Base-by-base conservation (phyloP, 2,329 filamentous ascomycete species). In the Diaporthe destruens region DNA sequence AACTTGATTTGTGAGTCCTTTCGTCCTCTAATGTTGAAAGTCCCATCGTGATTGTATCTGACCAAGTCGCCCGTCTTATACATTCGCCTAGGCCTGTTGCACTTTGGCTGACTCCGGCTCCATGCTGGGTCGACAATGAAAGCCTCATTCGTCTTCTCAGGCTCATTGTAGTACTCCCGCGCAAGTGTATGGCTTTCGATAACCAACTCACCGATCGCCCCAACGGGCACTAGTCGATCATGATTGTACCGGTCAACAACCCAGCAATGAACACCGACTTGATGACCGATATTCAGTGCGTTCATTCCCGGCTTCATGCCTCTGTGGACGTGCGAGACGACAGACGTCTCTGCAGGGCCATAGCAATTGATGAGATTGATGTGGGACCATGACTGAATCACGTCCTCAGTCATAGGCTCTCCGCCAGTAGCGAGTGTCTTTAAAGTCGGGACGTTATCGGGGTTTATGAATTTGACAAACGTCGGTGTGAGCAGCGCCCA, bases 1-100 rank as follows among this genome's bases (percentile, higher is more conserved):
- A 88, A 77, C 75, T 88, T 88, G 49, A 87, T 80, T 76, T 87
- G 86, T 1, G 81, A 81, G 75, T 88, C 86, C 69, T 84, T 84
- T 56, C 86, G 82, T 55, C 85, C 85, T 56, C 85, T 69, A 67
- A 79, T 80, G 4, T 79, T 59, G n/a, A 83, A 75, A 55, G 51
- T 74, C 9, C 80, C 79, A 56, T 82, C 76, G 18, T 74, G 73
- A 49, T 78, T 72, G 25, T 80, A 81, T 39, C 75, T 73, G 25
- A 75, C 81, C 18, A 82, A 74, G 70, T 83, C 81, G n/a, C 81
- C 81, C 1, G 80, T 81, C 54, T 77, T 76, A 71, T 82, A 82
- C 14, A 83, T 69, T 18, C 74, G 47, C 44, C 65, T 67, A 14
- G 55, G n/a, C n/a, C 54, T 23, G 20, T 65, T 54, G 9, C 18